A percentile compares a stretch with the other conserved stretches of the same genome.
phyloP scores from a whole-genome alignment of 129 eudicot genomes.

The Saussurea involucrata region DNA sequence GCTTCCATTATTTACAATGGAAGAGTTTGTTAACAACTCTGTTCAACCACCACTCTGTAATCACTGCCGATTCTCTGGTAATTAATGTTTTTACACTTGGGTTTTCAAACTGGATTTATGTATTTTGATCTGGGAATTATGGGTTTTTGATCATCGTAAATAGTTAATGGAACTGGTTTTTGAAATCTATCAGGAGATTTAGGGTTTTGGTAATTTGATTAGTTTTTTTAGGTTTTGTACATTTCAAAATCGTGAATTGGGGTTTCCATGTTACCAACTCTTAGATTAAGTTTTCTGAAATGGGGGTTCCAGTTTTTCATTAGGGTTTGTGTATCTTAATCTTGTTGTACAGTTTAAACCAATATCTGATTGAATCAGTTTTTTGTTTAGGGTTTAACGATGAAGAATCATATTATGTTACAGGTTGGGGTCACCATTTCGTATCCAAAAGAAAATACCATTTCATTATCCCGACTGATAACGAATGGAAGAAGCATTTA shows the following conservation, averaged over 20 bases:
- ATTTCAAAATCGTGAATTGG: not conserved
- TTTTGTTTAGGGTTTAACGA: not conserved
- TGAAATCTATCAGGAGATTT: not conserved
- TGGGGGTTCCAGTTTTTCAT: not conserved
- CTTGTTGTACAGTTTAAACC: not conserved
- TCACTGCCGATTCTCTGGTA: constrained; percentile 80
- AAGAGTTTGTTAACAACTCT: constrained; percentile 61
- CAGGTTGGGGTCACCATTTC: constrained; percentile 94
- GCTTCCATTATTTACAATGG: constrained; percentile 77
- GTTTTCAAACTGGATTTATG: not conserved
- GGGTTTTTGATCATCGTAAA: not conserved
- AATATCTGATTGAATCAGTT: not conserved
- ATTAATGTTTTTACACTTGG: constrained; percentile 10
- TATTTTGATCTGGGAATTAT: too few relatives aligned
- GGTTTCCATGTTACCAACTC: not conserved
- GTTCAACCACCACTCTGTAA: constrained; percentile 74
- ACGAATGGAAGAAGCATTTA: constrained; percentile 70
- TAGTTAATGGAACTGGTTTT: not conserved
- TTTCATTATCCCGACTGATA: constrained; percentile 68
- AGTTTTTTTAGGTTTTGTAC: not conserved
- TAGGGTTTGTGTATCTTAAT: constrained; percentile 12
- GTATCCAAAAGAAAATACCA: constrained; percentile 82
- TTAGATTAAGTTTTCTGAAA: not conserved
- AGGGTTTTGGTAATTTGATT: constrained; percentile 7
- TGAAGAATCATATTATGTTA: not conserved